Base-by-base conservation (phyloP, 331 rosid genomes). In the Saraca asoca region DNA sequence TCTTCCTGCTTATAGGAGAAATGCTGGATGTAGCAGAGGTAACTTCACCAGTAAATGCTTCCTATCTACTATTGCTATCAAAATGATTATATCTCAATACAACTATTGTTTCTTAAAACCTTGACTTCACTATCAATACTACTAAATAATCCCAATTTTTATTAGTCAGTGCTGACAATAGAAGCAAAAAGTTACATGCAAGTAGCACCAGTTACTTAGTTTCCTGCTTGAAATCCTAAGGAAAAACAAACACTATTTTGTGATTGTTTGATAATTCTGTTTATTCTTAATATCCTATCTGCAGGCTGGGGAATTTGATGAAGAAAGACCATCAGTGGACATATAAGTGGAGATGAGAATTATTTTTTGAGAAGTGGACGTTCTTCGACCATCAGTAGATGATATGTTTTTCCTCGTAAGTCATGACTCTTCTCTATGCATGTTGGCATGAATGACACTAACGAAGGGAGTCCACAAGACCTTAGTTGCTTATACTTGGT, bases 271-370 rank as follows among this genome's bases (percentile, higher is more conserved):
- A 71, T 64, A 38, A 0, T 55, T 58, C 18, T 12, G 29, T 24
- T 24, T 24, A 24, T 24, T 37, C n/a, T 57, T 50, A 35, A 58
- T 35, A 66, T 31, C 38, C 54, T 42, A 49, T 54, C 50, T 69
- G 56, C 87, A 83, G 89, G 77, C 66, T 72, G 71, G 81, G 71
- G 78, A 59, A 70, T 51, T 65, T 74, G 59, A 75, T 29, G 78
- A 75, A 71, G 75, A 72, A 57, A 0, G 35, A 51, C 38, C 62
- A n/a, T n/a, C n/a, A n/a, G n/a, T n/a, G n/a, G n/a, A n/a, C 43
- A 51, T 3, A 58, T 31, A 39, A 51, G 52, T 7, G 51, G 68
- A 62, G 70, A 24, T 24, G 31, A 24, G 34, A 58, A 51, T 46
- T 44, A 68, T 58, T 15, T 66, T 60, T 20, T 12, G 10, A 51